Evolutionary conservation across 1,284 basidiomycete species (phyloP), one percentile per base, ranked within the genome.

Genomic region (Ceratobasidium sp.): DNA sequence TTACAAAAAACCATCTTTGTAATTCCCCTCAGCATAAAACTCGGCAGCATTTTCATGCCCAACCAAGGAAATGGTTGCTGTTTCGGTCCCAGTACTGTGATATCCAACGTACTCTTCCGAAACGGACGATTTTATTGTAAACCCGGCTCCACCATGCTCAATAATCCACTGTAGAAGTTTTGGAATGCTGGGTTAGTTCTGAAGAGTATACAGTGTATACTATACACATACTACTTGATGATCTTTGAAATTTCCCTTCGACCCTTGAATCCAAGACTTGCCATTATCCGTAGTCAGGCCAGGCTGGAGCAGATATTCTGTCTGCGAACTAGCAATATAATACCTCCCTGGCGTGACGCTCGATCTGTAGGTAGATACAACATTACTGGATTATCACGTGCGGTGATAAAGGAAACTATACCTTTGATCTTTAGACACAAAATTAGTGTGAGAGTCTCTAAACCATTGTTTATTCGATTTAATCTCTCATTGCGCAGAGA

Each of bases 81-180:
- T 3, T 49, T 15, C 28, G 44, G 46, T 55, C 3, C 44, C 49
- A 7, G 20, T 26, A 18, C 4, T 23, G 20, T 33, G 26, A 51
- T 69, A 18, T 10, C 73, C 73, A 56, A 76, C 53, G 18, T 56
- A 76, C 33, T 39, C 28, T 20, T 46, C 51, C 40, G 73, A 76
- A 53, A 20, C 49, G 20, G 73, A 28, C 46, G 60, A 63, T n/a
- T 53, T 51, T 42, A 76, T 55, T 18, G 63, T 76, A 61, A 55
- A 66, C 39, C 73, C 73, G n/a, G n/a, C n/a, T 9, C 23, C 9
- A 18, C 61, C 73, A 26, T 76, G 18, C 39, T 76, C 73, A 40
- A 76, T 56, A 40, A 76, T 56, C 73, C 73, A 76, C 73, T 76
- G 23, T 6, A n/a, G 56, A 23, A 7, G 20, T 56, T 55, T 76